phyloP scores from a whole-genome alignment of 1,284 basidiomycete genomes.

The Irpex sp. region DNA sequence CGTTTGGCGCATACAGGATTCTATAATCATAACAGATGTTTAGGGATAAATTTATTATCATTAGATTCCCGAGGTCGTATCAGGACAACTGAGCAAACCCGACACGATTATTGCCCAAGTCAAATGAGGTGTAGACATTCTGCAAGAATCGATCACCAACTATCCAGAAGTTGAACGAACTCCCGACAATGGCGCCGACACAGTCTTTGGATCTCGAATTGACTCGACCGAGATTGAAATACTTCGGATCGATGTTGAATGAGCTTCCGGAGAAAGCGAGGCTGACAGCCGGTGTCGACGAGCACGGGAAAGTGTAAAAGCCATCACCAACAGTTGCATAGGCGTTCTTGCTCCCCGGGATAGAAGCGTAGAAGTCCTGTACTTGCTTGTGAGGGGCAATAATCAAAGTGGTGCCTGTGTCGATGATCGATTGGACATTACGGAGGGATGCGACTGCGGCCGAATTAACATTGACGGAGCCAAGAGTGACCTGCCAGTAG shows the following conservation, averaged over 20 bases:
- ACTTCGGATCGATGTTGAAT: conserved; percentile 31
- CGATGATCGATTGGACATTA: conserved; percentile 31
- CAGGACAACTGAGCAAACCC: conserved; percentile 12
- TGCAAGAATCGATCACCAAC: conserved; percentile 24
- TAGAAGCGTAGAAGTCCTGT: conserved; percentile 34
- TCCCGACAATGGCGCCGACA: conserved; percentile 16
- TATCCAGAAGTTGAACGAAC: conserved; percentile 22
- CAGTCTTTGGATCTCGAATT: conserved; percentile 14
- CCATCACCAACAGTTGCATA: conserved; percentile 27
- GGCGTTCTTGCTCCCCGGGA: conserved; percentile 35
- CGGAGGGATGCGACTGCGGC: conserved; percentile 14
- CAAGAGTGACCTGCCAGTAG: conserved; percentile 38
- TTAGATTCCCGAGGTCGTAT: too few species aligned
- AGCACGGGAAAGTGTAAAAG: conserved; percentile 37
- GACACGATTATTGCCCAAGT: conserved; percentile 11
- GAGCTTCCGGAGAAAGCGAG: conserved; percentile 35
- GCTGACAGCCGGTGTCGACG: conserved; percentile 28
- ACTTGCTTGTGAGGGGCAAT: conserved; percentile 40
- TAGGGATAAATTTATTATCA: too few species aligned
- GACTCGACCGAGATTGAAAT: conserved; percentile 22
- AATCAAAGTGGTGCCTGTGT: conserved; percentile 46
- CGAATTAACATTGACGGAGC: conserved; percentile 27
- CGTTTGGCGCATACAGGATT: too few species aligned
- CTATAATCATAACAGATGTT: too few species aligned
- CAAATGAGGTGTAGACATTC: conserved; percentile 17